Evolutionary conservation across 352 stramenopile genomes (phyloP), one percentile per base, ranked within the genome.

Genomic region (Phytophthora rubi): DNA sequence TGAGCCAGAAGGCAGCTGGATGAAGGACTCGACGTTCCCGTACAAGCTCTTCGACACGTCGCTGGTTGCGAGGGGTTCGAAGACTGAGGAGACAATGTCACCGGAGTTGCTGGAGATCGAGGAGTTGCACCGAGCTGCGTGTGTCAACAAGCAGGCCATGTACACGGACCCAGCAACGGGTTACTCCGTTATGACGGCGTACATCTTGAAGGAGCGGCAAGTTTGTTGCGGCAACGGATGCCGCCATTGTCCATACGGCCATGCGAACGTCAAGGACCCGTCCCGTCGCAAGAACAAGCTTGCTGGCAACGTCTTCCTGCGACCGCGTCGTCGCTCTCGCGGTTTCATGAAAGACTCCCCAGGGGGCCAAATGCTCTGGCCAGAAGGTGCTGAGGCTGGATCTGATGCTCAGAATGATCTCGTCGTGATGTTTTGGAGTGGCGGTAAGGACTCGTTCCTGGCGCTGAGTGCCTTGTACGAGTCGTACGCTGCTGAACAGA

Each of bases 391-490:
- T 56, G 33, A 51, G 32, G 59, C 48, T 16, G 56, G n/a, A 13
- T 65, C 52, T 39, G 53, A 59, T 13, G 44, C 30, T n/a, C n/a
- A 60, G 8, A 59, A 70, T 7, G 75, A 90, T 12, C 75, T 94
- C 21, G 82, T 93, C 23, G 84, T 98, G 12, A 70, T 97, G 32
- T 97, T 97, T 66, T 97, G 90, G 76, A 93, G 81, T 61, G 92
- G 92, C 21, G 92, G 92, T 26, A 98, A 98, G 53, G 92, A 98
- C 79, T 97, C 90, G 0, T 96, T 97, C 62, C 69, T 98, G 26
- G 76, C 92, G 4, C 80, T 97, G 10, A 74, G 66, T 23, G 55
- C 67, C 8, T 58, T 85, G 61, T 88, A 85, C 23, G 66, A 68
- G 13, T 48, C 37, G 8, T 85, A 81, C 21, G 77, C 75, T 3